Conservation (phyloP, 2,329 filamentous ascomycete species). For the Aspergillus melleus region DNA sequence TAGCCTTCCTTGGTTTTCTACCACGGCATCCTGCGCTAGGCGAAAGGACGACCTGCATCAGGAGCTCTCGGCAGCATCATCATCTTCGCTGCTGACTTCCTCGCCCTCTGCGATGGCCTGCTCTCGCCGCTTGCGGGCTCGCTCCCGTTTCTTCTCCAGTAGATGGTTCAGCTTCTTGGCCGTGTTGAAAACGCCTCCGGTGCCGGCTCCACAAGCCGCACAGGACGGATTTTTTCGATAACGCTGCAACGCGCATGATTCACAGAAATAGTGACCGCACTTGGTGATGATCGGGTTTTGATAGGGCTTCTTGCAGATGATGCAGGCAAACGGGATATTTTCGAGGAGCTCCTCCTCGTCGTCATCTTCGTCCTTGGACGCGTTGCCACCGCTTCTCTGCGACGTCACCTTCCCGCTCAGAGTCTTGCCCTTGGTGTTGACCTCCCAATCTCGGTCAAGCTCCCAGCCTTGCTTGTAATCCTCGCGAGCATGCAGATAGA, state of each 20-base stretch:
- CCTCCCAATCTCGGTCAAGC: slow-evolving; percentile 91
- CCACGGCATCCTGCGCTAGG: neutral
- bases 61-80: slow-evolving; percentile 27
- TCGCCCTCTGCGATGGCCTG: slow-evolving; percentile 55
- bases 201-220: slow-evolving; percentile 80
- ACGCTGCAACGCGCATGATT: slow-evolving; percentile 79
- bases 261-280: slow-evolving; percentile 96
- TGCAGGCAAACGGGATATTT: slow-evolving; percentile 84
- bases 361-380: slow-evolving; percentile 50
- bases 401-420: slow-evolving; percentile 50
- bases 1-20: neutral
- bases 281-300: slow-evolving; percentile 80
- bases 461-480: slow-evolving; percentile 89
- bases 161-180: slow-evolving; percentile 81
- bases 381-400: slow-evolving; percentile 39
- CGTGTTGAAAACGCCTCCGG: slow-evolving; percentile 84
- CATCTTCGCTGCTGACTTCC: slow-evolving; percentile 51
- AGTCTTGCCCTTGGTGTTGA: slow-evolving; percentile 62
- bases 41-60: neutral
- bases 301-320: slow-evolving; percentile 80
- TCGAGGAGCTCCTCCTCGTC: slow-evolving; percentile 72
- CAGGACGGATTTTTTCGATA: slow-evolving; percentile 87
- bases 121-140: slow-evolving; percentile 54
- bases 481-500: slow-evolving; percentile 62
- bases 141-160: slow-evolving; percentile 67